phyloP scores from a whole-genome alignment of 2,329 filamentous ascomycete genomes.

The Teratosphaeria epicoccoides region DNA sequence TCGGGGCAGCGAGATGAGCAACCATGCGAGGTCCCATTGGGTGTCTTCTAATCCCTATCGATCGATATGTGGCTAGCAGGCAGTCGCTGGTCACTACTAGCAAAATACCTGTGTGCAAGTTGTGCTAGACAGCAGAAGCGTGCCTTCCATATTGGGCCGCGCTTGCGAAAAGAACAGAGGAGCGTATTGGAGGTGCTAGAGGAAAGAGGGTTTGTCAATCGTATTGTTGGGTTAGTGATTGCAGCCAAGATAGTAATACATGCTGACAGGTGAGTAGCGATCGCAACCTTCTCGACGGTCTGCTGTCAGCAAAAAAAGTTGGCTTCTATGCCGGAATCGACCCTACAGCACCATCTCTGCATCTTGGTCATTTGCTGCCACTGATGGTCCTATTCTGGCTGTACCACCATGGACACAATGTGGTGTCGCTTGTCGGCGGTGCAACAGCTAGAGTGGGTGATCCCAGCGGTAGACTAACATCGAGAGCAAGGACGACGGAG shows the following conservation, averaged over 20 bases:
- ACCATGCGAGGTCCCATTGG: background rate
- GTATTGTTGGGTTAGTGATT: slow-evolving; percentile 56
- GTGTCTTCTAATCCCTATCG: background rate
- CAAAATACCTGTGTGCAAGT: background rate
- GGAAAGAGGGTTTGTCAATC: slow-evolving; percentile 63
- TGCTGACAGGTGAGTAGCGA: slow-evolving; percentile 20
- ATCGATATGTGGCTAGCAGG: background rate
- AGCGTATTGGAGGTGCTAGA: slow-evolving; percentile 51
- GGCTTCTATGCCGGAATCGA: slow-evolving; percentile 74
- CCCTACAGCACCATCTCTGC: slow-evolving; percentile 67
- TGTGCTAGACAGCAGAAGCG: background rate
- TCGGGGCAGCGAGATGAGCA: background rate
- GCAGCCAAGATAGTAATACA: background rate
- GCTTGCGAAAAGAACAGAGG: background rate
- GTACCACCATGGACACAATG: slow-evolving; percentile 62
- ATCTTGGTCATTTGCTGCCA: slow-evolving; percentile 69
- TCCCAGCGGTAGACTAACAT: slow-evolving; percentile 58
- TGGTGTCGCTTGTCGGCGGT: slow-evolving; percentile 50
- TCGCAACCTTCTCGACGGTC: slow-evolving; percentile 47
- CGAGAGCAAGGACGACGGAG: slow-evolving; percentile 44
- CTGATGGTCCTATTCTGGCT: slow-evolving; percentile 80
- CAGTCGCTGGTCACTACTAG: background rate
- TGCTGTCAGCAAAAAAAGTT: slow-evolving; percentile 56
- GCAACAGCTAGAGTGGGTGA: slow-evolving; percentile 71
- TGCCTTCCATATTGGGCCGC: background rate